Evolutionary conservation across 176 grass and related monocot genomes (phyloP), one percentile per base, ranked within the genome.

Genomic region (Aegilops bicornis): DNA sequence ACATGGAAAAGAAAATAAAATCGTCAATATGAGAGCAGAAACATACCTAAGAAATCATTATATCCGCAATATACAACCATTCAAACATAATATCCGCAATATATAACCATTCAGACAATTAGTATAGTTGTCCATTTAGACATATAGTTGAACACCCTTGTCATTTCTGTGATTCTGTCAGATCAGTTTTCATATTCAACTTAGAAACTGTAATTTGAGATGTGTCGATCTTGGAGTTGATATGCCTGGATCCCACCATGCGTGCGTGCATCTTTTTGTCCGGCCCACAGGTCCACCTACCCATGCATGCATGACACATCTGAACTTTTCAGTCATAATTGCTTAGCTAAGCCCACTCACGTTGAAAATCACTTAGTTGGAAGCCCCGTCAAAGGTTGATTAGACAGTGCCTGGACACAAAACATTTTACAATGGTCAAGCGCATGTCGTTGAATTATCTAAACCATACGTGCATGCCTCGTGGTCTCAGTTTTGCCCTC

Each of bases 351-450:
- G 11, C 71, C 50, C 22, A 10, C 11, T 69, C 72, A 82, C 58
- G 20, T 76, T 39, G 42, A 16, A 67, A 66, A 67, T 82, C 17
- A 68, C 2, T 45, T 88, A 62, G 5, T 31, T 43, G 60, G 45
- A 30, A 56, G 17, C 29, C 42, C 13, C 47, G 13, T 78, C 64
- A 35, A 45, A 62, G 43, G 63, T 39, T 88, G 62, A 88, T 88
- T 69, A 78, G 73, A 70, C 13, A 59, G 15, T 78, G 20, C 27
- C 9, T 47, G 23, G 7, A 24, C 71, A 45, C 9, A 16, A 23
- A 32, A 5, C 63, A 83, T 77, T 56, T 35, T 62, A 62, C 36
- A 71, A 22, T n/a, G 62, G 63, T 47, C 73, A 83, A 71, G 80
- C 36, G 81, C 71, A 25, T 32, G 54, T 77, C 23, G n/a, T 16